These are phyloP conservation scores for Hypsizygus ulmarius DNA, from an alignment of 1,284 basidiomycete species.

Conservation along the genomic window DNA sequence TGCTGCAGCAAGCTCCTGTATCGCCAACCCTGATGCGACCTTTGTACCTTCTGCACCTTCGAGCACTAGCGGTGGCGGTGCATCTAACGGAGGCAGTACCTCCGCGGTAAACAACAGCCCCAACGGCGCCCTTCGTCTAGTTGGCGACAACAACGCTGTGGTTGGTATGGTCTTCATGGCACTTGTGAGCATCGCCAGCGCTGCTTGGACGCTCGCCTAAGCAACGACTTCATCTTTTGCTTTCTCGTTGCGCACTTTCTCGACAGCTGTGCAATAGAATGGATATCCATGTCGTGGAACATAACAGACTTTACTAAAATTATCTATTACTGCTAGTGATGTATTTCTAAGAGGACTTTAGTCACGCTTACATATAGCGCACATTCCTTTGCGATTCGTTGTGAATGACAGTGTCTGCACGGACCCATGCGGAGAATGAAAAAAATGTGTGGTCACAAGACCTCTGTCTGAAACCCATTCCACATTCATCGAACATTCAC, in stretches of 20 bases:
- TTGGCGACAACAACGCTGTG: conserved; percentile 37
- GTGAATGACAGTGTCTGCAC: conserved; percentile 4
- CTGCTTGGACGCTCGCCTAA: conserved; percentile 41
- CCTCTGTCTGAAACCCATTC: conserved; percentile 10
- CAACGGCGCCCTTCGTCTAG: conserved; percentile 30
- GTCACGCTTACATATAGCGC: conserved; percentile 7
- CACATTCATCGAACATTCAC: conserved; percentile 10
- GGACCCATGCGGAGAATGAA: conserved; percentile 22
- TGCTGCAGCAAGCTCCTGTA: conserved; percentile 67
- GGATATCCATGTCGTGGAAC: too few relatives aligned
- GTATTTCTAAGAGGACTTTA: conserved; percentile 13
- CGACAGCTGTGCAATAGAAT: too few relatives aligned
- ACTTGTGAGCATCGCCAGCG: conserved; percentile 39
- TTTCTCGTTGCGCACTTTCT: neutral
- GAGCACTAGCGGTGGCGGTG: conserved; percentile 26
- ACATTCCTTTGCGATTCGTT: conserved; percentile 9
- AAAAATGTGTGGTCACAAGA: conserved; percentile 6
- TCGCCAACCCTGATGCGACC: conserved; percentile 65
- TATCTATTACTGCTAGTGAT: conserved; percentile 15
- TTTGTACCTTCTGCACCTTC: conserved; percentile 62
- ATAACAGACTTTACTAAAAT: conserved; percentile 15
- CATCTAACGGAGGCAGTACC: conserved; percentile 18
- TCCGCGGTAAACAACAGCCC: conserved; percentile 20
- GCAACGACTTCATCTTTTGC: neutral
- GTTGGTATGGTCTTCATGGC: conserved; percentile 41